These are phyloP conservation scores for Trifolium dubium DNA, from an alignment of 306 rosid genomes.

Conservation along the genomic window DNA sequence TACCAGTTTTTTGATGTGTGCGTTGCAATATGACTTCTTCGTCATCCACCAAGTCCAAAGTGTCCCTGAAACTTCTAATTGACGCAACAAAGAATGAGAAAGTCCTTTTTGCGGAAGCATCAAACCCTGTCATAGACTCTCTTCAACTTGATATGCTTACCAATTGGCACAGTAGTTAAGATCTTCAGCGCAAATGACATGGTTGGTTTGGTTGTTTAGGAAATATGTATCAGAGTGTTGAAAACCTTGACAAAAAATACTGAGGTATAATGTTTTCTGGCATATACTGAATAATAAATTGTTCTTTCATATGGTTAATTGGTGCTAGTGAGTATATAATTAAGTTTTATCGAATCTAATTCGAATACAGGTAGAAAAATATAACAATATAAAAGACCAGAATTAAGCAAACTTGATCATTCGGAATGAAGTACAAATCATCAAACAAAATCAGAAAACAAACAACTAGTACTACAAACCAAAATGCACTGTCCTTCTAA, in stretches of 20 bases:
- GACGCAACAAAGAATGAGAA: conserved; percentile 41
- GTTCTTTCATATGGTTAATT: too few relatives aligned
- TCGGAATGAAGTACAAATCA: not conserved
- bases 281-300: too few relatives aligned
- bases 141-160: conserved; percentile 48
- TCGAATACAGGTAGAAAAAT: too few relatives aligned
- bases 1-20: too few relatives aligned
- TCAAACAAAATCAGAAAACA: not conserved
- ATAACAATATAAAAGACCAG: too few relatives aligned
- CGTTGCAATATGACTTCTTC: too few relatives aligned
- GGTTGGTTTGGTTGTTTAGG: conserved; percentile 57
- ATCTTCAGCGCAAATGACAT: conserved; percentile 40
- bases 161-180: conserved; percentile 25
- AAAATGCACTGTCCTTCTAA: not conserved
- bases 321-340: too few relatives aligned
- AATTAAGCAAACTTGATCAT: too few relatives aligned
- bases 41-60: not conserved
- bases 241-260: conserved; percentile 43
- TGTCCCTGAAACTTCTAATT: conserved; percentile 48
- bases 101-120: conserved; percentile 59
- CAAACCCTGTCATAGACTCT: conserved; percentile 54
- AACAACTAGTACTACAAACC: not conserved
- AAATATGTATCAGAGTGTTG: conserved; percentile 53
- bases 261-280: too few relatives aligned
- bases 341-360: too few relatives aligned